Evolutionary conservation across 306 rosid species (phyloP).

Genomic region (Dalbergia cochinchinensis): DNA sequence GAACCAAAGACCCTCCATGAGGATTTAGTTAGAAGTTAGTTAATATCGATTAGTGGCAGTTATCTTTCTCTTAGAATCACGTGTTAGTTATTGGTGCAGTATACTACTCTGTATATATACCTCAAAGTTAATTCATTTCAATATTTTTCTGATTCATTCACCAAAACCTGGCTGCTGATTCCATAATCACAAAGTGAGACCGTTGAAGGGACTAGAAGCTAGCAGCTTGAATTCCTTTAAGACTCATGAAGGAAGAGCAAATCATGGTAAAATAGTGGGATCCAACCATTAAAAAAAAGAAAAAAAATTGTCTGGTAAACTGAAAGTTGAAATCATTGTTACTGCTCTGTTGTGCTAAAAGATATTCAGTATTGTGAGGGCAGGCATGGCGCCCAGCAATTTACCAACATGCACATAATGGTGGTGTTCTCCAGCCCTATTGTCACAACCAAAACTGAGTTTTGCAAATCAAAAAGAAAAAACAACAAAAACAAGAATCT

Average conservation of each 20-base stretch:
- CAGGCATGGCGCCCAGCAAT: constrained; percentile 8
- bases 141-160: too few species aligned
- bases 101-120: too few species aligned
- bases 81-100: too few species aligned
- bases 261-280: constrained; percentile 4
- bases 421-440: constrained; percentile 24
- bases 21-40: not conserved
- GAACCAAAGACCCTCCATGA: not conserved
- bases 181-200: not conserved
- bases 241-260: not conserved
- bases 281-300: constrained; percentile 31
- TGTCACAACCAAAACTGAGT: constrained; percentile 39
- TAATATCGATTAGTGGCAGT: too few species aligned
- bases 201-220: not conserved
- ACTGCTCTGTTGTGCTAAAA: constrained; percentile 28
- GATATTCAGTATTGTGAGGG: constrained; percentile 11
- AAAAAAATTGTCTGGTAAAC: not conserved
- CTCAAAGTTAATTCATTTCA: too few species aligned
- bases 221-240: constrained; percentile 4
- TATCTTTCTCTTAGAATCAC: too few species aligned
- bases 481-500: constrained; percentile 23
- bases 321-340: constrained; percentile 1
- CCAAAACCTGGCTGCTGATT: not conserved
- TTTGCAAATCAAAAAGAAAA: constrained; percentile 33
- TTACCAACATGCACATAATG: constrained; percentile 10